phyloP scores from a whole-genome alignment of 371 early-diverging fungal genomes.

The Mortierella sp. region DNA sequence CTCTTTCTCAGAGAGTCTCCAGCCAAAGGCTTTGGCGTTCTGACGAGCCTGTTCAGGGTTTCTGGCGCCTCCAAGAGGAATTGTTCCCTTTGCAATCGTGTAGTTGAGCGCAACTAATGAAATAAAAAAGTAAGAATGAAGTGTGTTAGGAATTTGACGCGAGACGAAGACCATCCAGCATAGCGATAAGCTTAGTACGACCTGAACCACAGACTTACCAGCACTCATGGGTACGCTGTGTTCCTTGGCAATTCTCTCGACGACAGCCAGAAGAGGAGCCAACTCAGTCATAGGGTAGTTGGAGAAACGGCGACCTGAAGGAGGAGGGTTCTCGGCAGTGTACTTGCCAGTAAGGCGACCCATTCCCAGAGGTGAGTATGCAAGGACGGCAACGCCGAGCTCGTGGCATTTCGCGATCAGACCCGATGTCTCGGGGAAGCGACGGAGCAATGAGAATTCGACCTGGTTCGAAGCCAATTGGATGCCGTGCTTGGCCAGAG shows the following conservation, averaged over 20 bases:
- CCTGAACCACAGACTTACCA: conserved; percentile 26
- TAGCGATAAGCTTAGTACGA: too few species aligned
- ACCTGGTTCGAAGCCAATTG: conserved; percentile 71
- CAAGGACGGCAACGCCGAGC: conserved; percentile 70
- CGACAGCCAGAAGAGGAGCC: conserved; percentile 39
- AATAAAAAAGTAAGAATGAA: not conserved
- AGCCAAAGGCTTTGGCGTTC: conserved; percentile 65
- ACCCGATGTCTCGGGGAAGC: conserved; percentile 66
- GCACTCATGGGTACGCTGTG: conserved; percentile 65
- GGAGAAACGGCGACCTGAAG: conserved; percentile 40
- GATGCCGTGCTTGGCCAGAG: conserved; percentile 65
- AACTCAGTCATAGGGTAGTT: conserved; percentile 52
- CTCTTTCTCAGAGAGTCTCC: conserved; percentile 64
- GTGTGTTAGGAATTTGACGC: not conserved
- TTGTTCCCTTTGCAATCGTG: conserved; percentile 61
- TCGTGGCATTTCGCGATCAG: conserved; percentile 68
- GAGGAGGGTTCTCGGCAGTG: conserved; percentile 61
- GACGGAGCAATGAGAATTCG: conserved; percentile 65
- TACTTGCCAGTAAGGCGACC: conserved; percentile 69
- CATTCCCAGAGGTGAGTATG: conserved; percentile 70
- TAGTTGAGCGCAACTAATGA: conserved; percentile 47
- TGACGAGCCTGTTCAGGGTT: conserved; percentile 67
- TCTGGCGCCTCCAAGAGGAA: conserved; percentile 70
- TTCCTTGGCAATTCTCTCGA: conserved; percentile 51
- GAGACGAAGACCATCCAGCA: not conserved